These are phyloP conservation scores for Metarhizium sp. DNA, from an alignment of 2,329 filamentous ascomycete genomes.

Conservation along the genomic window DNA sequence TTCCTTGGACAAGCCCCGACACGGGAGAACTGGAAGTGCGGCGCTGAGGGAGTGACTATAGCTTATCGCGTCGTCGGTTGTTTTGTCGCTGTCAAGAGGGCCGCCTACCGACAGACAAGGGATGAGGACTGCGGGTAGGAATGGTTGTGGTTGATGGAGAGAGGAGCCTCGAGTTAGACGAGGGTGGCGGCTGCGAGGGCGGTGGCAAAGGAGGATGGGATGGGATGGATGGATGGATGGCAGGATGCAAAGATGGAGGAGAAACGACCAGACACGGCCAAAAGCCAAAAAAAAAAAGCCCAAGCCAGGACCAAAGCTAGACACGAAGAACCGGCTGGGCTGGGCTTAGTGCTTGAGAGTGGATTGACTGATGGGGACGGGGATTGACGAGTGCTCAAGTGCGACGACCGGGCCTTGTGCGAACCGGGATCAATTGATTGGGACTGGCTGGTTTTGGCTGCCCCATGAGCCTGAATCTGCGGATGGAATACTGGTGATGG, in stretches of 20 bases:
- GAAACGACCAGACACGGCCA: background rate
- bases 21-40: background rate
- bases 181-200: constrained; percentile 1
- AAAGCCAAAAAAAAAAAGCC: background rate
- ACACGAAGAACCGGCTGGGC: background rate
- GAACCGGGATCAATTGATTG: too few species aligned
- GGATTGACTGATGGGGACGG: background rate
- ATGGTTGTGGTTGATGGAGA: background rate
- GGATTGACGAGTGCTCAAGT: background rate
- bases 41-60: background rate
- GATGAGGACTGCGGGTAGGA: background rate
- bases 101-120: background rate
- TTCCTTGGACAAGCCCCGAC: background rate
- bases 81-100: background rate
- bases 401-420: background rate
- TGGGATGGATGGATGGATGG: background rate
- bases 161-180: background rate
- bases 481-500: too few species aligned
- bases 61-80: background rate
- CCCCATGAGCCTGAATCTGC: too few species aligned
- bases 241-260: constrained; percentile 1
- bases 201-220: constrained; percentile 3
- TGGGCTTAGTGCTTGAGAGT: background rate
- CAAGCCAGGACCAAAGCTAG: background rate
- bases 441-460: background rate